Conservation (phyloP, 345 rosid genomes). For the Abelmoschus esculentus region DNA sequence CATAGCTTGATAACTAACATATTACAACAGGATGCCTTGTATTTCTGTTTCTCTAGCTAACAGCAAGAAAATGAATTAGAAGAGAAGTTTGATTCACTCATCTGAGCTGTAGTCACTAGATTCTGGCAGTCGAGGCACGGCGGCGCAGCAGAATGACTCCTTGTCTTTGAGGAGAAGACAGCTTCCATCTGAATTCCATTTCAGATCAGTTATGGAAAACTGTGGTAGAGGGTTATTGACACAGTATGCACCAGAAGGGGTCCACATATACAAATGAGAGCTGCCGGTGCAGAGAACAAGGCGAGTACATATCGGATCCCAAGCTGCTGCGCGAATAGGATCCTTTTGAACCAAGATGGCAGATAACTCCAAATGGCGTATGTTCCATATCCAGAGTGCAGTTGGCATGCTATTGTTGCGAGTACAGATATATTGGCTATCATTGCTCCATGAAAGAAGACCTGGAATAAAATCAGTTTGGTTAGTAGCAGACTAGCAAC, state of each 20-base stretch:
- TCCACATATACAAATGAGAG: constrained; percentile 89
- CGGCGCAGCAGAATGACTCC: constrained; percentile 81
- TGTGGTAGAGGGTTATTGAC: constrained; percentile 66
- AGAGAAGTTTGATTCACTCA: constrained; percentile 30
- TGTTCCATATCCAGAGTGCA: constrained; percentile 93
- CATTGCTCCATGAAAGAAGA: constrained; percentile 89
- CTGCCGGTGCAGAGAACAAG: constrained; percentile 86
- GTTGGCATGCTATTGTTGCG: constrained; percentile 90
- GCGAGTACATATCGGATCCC: constrained; percentile 89
- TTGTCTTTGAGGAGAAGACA: constrained; percentile 91
- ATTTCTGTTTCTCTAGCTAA: neutral
- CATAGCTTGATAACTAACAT: neutral
- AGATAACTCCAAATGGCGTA: constrained; percentile 66
- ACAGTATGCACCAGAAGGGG: constrained; percentile 89
- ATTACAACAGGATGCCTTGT: constrained; percentile 9
- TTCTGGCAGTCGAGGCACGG: constrained; percentile 57
- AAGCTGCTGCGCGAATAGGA: constrained; percentile 73
- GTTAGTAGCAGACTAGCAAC: neutral
- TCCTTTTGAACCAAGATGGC: constrained; percentile 89
- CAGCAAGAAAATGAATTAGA: neutral
- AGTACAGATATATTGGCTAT: constrained; percentile 76
- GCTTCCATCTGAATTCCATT: constrained; percentile 88
- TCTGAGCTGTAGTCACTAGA: constrained; percentile 92
- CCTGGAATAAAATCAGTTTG: constrained; percentile 35
- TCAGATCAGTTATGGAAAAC: constrained; percentile 63